Percentiles rank a stretch among this genome's conserved stretches.
Evolutionary conservation across 768 basidiomycete species (phyloP).

Genomic region (Lactarius hengduanensis): DNA sequence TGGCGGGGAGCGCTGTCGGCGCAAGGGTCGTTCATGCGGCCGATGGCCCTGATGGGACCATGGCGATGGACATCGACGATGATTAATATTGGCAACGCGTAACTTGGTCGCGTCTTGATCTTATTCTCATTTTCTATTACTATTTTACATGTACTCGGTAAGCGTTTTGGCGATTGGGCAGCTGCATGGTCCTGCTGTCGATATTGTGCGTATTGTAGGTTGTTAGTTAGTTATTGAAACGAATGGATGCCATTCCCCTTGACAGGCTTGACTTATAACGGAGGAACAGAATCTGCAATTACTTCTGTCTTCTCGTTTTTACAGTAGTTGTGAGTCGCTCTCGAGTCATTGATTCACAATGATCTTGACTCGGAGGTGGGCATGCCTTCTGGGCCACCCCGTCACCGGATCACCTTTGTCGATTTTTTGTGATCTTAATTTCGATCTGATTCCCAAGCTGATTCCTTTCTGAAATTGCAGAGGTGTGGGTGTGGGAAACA

Average conservation of each 20-base stretch:
- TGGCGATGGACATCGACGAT: slow-evolving; percentile 28
- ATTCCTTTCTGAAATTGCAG: too few species aligned
- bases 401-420: too few species aligned
- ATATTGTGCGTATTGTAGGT: slow-evolving; percentile 15
- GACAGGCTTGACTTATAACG: too few species aligned
- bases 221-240: slow-evolving; percentile 9
- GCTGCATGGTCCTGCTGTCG: background rate
- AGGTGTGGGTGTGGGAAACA: too few species aligned
- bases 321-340: too few species aligned
- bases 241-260: background rate
- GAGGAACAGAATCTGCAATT: too few species aligned
- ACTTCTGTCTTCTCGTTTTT: too few species aligned
- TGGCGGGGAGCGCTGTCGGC: slow-evolving; percentile 24
- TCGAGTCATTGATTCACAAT: too few species aligned
- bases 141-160: slow-evolving; percentile 17
- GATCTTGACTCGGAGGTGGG: too few species aligned
- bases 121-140: slow-evolving; percentile 7
- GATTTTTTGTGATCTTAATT: too few species aligned
- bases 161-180: slow-evolving; percentile 8
- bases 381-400: too few species aligned
- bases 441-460: too few species aligned
- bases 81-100: slow-evolving; percentile 10
- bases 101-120: background rate
- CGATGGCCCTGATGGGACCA: slow-evolving; percentile 14
- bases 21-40: background rate